A percentile compares a stretch with the other conserved stretches of the same genome.
These are phyloP conservation scores for Amphirosellinia nigrospora DNA, from an alignment of 495 filamentous ascomycete species.

Conservation along the genomic window DNA sequence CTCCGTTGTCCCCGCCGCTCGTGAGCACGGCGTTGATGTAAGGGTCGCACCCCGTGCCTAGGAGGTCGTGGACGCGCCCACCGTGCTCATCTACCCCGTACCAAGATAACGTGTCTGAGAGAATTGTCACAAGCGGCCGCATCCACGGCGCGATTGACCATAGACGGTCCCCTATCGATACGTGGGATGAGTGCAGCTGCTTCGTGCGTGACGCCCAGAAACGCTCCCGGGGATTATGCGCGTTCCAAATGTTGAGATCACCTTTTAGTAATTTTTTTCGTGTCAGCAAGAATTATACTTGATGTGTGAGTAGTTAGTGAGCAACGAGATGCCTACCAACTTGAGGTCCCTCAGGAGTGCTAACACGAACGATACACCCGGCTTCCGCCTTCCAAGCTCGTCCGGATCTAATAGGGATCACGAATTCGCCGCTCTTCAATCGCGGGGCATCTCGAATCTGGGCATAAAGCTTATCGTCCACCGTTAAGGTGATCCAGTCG, in stretches of 20 bases:
- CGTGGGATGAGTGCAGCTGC: conserved; percentile 77
- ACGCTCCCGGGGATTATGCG: conserved; percentile 73
- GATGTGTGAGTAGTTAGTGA: background rate
- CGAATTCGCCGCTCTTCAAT: conserved; percentile 47
- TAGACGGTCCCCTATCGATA: conserved; percentile 70
- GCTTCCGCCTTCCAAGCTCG: conserved; percentile 67
- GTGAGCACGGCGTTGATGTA: conserved; percentile 75
- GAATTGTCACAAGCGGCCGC: conserved; percentile 73
- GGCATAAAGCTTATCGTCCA: conserved; percentile 51
- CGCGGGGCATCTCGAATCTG: conserved; percentile 45
- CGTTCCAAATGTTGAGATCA: conserved; percentile 82
- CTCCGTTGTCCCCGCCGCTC: conserved; percentile 39
- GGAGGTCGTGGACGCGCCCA: conserved; percentile 72
- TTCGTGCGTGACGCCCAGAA: conserved; percentile 82
- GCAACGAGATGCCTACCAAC: conserved; percentile 51
- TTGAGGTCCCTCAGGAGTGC: conserved; percentile 76
- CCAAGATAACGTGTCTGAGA: conserved; percentile 67
- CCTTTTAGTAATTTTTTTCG: conserved; percentile 35
- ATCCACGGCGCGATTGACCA: conserved; percentile 79
- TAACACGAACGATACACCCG: conserved; percentile 70
- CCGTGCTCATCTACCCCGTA: conserved; percentile 59
- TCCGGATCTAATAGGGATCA: conserved; percentile 62
- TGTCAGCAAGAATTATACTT: conserved; percentile 8
- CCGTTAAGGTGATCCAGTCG: conserved; percentile 49
- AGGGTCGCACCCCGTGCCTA: conserved; percentile 79